phyloP scores from a whole-genome alignment of 169 alveolate genomes.

The Amoebophrya sp. region DNA sequence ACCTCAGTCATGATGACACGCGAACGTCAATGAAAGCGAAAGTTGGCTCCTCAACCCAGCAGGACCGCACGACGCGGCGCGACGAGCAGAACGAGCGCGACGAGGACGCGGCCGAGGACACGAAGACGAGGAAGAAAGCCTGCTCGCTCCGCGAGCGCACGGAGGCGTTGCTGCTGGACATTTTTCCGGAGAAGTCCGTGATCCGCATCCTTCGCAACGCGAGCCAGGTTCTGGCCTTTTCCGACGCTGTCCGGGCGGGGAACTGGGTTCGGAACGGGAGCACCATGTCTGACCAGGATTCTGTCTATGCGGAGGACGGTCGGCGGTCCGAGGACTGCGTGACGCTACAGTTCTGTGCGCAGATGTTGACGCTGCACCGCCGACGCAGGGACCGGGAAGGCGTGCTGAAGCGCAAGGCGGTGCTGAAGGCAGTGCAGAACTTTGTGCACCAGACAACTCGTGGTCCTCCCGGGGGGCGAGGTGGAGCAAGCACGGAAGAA shows the following conservation, averaged over 20 bases:
- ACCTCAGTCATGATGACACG: too few species aligned
- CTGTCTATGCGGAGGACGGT: not conserved
- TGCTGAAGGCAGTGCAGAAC: too few species aligned
- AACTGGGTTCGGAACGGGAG: not conserved
- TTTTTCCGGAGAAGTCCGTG: not conserved
- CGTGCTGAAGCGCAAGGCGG: too few species aligned
- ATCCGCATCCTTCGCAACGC: not conserved
- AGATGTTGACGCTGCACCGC: not conserved
- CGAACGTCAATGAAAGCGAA: too few species aligned
- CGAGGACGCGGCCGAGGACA: too few species aligned
- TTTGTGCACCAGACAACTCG: too few species aligned
- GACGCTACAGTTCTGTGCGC: not conserved
- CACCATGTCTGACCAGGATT: not conserved
- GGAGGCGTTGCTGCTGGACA: not conserved
- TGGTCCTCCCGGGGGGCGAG: too few species aligned
- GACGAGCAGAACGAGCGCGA: too few species aligned
- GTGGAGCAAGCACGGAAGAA: too few species aligned
- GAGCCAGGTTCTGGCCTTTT: not conserved
- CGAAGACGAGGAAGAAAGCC: too few species aligned
- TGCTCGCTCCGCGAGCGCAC: not conserved
- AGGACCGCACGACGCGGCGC: too few species aligned
- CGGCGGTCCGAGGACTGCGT: not conserved
- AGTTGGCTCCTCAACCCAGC: too few species aligned
- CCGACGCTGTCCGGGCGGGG: not conserved
- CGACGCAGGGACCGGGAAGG: not conserved